Evolutionary conservation across 192 early-diverging fungal genomes (phyloP).

Genomic region (Geosiphon pyriformis): DNA sequence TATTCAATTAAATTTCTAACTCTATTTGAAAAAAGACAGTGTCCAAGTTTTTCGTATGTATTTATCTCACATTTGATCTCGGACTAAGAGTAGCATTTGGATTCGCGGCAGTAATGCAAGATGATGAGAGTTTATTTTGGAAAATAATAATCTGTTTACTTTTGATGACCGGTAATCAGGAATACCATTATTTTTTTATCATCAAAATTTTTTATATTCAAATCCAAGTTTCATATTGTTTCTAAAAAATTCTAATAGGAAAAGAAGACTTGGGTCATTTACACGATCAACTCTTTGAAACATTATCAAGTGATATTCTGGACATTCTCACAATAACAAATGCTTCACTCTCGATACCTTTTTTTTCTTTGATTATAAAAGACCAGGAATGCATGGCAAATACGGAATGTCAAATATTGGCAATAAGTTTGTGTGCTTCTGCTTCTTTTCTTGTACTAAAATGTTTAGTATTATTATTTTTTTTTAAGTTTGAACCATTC

Average conservation of each 20-base stretch:
- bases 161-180: neutral
- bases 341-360: neutral
- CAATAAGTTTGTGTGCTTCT: neutral
- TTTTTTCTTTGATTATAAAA: neutral
- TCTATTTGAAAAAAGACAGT: neutral
- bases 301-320: neutral
- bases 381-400: neutral
- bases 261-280: neutral
- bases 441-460: neutral
- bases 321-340: neutral
- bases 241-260: neutral
- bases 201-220: too few relatives aligned
- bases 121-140: neutral
- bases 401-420: neutral
- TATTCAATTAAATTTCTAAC: neutral
- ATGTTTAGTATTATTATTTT: neutral
- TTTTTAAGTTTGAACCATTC: neutral
- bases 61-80: neutral
- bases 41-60: neutral
- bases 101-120: neutral
- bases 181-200: too few relatives aligned
- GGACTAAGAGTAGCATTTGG: neutral
- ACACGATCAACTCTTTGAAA: neutral
- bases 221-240: too few relatives aligned
- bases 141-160: neutral